Conservation (phyloP, 2,329 filamentous ascomycete species). For the Coniochaeta sp. region DNA sequence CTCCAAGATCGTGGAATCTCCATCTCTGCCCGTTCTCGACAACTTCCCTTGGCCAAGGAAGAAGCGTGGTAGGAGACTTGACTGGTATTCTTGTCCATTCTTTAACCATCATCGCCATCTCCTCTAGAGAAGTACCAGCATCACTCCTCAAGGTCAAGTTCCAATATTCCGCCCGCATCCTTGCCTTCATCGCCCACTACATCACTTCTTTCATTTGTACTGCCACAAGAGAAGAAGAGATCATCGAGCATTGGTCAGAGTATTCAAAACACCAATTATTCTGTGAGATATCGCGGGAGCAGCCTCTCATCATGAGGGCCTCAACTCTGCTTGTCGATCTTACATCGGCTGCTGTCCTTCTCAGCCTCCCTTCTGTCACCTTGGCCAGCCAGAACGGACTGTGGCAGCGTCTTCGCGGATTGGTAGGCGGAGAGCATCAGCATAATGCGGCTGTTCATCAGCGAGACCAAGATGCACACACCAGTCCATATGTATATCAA, state of each 20-base stretch:
- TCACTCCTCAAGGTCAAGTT: background rate
- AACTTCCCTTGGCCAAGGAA: background rate
- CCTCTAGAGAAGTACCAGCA: background rate
- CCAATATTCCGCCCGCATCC: background rate
- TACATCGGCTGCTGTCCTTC: conserved; percentile 23
- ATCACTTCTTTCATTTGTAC: background rate
- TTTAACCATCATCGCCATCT: background rate
- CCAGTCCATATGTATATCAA: conserved; percentile 2
- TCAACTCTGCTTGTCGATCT: conserved; percentile 23
- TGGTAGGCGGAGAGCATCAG: conserved; percentile 6
- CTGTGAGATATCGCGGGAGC: background rate
- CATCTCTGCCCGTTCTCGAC: background rate
- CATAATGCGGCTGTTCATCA: background rate
- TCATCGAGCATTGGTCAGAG: background rate
- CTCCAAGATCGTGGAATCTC: background rate
- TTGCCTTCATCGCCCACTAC: background rate
- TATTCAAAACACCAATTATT: background rate
- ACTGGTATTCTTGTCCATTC: conserved; percentile 3
- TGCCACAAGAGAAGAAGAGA: background rate
- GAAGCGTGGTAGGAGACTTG: background rate
- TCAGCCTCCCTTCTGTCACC: conserved; percentile 14
- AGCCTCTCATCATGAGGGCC: conserved; percentile 28
- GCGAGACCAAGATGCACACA: conserved; percentile 1
- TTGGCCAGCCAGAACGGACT: conserved; percentile 10
- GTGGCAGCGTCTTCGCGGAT: conserved; percentile 12